phyloP scores from a whole-genome alignment of 2,329 filamentous ascomycete species.

The Aureobasidium uvarum region DNA sequence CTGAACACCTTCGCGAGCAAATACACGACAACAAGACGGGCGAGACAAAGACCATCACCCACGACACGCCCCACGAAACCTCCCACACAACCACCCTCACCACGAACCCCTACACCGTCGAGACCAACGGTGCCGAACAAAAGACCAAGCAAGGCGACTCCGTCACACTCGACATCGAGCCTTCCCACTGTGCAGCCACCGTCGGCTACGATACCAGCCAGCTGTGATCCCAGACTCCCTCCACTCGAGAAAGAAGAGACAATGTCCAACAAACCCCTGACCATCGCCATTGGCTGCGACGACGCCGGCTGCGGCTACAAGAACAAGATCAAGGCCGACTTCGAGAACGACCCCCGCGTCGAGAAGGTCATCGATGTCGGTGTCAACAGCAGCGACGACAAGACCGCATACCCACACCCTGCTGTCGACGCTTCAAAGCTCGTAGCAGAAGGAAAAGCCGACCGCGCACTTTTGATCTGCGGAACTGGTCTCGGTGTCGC shows the following conservation, averaged over 20 bases:
- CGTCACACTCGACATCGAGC: conserved; percentile 26
- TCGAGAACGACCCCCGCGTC: conserved; percentile 66
- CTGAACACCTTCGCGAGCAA: conserved; percentile 42
- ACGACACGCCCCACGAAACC: conserved; percentile 38
- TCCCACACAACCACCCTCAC: conserved; percentile 39
- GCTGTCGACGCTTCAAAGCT: conserved; percentile 70
- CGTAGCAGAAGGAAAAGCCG: conserved; percentile 62
- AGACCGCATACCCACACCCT: conserved; percentile 77
- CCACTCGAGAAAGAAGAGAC: not conserved
- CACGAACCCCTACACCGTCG: conserved; percentile 39
- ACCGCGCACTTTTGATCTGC: conserved; percentile 79
- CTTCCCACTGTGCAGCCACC: conserved; percentile 30
- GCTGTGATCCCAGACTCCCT: conserved; percentile 27
- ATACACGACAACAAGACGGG: conserved; percentile 41
- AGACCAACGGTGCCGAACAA: conserved; percentile 38
- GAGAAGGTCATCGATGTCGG: conserved; percentile 71
- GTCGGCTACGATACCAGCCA: conserved; percentile 38
- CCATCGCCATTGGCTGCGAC: conserved; percentile 63
- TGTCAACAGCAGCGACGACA: conserved; percentile 63
- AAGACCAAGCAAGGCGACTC: conserved; percentile 29
- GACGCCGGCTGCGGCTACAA: conserved; percentile 79
- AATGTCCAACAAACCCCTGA: conserved; percentile 45
- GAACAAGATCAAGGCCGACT: conserved; percentile 69
- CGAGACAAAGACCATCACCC: conserved; percentile 40
- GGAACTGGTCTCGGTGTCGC: conserved; percentile 85